Conservation (phyloP, 1,139 yeast genomes). For the Schwanniomyces etchellsii region DNA sequence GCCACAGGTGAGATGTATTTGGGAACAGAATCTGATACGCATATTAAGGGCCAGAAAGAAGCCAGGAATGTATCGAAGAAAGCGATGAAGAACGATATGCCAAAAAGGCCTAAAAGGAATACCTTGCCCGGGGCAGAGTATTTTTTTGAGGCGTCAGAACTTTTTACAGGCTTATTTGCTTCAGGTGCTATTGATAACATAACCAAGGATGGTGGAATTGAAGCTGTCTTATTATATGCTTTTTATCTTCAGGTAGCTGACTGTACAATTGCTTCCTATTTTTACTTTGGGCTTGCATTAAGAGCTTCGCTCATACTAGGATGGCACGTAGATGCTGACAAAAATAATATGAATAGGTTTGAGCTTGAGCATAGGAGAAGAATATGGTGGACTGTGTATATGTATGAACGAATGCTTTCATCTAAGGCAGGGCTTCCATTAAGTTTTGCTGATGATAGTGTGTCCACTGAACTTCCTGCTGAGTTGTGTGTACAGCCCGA, state of each 20-base stretch:
- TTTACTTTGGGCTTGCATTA: conserved; percentile 73
- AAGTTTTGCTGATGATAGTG: conserved; percentile 73
- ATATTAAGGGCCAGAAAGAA: conserved; percentile 29
- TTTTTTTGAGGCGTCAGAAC: conserved; percentile 69
- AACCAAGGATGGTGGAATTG: conserved; percentile 79
- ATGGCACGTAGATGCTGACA: conserved; percentile 79
- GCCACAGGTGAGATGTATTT: conserved; percentile 84
- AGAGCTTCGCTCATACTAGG: conserved; percentile 73
- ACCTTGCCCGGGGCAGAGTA: conserved; percentile 73
- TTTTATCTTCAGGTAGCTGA: conserved; percentile 83
- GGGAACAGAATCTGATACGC: conserved; percentile 56
- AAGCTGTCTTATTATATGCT: conserved; percentile 69
- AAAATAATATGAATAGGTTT: conserved; percentile 54
- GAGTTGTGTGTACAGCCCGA: conserved; percentile 56
- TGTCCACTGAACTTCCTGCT: conserved; percentile 68
- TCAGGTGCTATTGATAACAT: conserved; percentile 76
- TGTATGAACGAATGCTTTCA: conserved; percentile 81
- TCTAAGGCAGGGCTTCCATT: conserved; percentile 83
- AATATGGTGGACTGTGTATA: conserved; percentile 89
- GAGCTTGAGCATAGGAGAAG: conserved; percentile 78
- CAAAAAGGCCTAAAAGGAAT: conserved; percentile 10
- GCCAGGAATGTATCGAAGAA: conserved; percentile 14
- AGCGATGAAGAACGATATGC: conserved; percentile 8
- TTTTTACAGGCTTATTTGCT: conserved; percentile 70
- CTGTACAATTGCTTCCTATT: conserved; percentile 76